Base-by-base conservation (phyloP, 2,329 filamentous ascomycete species). In the Pestalotiopsis sp. region DNA sequence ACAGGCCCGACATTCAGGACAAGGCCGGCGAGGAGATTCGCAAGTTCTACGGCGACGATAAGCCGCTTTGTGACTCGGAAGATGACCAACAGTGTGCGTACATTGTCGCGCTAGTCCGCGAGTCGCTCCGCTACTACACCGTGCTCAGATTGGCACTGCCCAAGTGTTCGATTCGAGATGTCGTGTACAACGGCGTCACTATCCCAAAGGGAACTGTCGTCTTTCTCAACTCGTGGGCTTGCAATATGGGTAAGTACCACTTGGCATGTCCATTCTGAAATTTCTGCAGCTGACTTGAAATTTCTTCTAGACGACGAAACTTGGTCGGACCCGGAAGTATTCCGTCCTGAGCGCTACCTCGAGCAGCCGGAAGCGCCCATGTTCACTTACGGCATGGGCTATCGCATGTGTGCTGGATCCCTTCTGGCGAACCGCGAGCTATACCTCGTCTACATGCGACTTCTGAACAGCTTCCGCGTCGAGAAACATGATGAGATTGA, bases 1-100 rank as follows among this genome's bases (percentile, higher is more conserved):
- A 90, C 11, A 92, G 93, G 13, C 91, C 92, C 72, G 83, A 85
- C 2, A 91, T 95, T 69, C 93, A 96, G 78, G 80, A 86, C 66
- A 89, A 86, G 45, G 92, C 92, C 0, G 89, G 92, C 68, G 80
- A 86, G 1, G 92, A 92, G 65, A 95, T 95, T 75, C 70, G 68
- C 12, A 70, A 69, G 11, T 77, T 77, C 25, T 74, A 75, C 65
- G 73, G 70, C 39, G 74, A 73, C 2, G 84, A 89, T 77, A 85
- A 88, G 69, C 88, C 89, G 0, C 94, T 95, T 73, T 92, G 92
- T 0, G 80, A 93, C 68, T 82, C 84, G 3, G 76, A 85, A 1
- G 90, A 92, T 71, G 90, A 92, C 73, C 89, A 90, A 71, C 87
- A 87, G 75, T 91, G 90, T 74, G 79, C 80, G 23, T 92, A 92